phyloP scores from a whole-genome alignment of 306 rosid genomes.

The Malus asiatica region DNA sequence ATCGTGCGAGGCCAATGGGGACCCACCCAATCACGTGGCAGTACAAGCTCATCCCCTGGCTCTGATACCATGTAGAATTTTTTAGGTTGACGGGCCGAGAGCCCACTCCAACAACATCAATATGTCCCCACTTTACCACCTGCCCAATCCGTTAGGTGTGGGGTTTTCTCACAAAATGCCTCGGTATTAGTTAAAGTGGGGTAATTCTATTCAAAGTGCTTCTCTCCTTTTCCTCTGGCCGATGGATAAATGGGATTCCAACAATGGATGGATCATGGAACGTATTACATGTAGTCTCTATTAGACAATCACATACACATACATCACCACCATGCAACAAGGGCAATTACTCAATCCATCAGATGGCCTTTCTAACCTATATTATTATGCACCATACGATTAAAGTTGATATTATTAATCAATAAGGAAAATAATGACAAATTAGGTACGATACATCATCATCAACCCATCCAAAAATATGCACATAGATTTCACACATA shows the following conservation, averaged over 20 bases:
- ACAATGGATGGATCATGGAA: not conserved
- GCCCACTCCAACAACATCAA: no score
- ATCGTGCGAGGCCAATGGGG: no score
- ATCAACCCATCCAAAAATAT: not conserved
- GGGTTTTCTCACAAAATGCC: no score
- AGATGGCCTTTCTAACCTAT: not conserved
- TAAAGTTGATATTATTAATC: conserved; percentile 1
- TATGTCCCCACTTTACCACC: no score
- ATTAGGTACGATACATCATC: not conserved
- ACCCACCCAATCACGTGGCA: no score
- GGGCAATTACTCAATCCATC: not conserved
- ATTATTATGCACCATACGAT: not conserved
- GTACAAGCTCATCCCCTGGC: accelerated
- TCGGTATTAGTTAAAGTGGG: no score
- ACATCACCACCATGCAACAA: not conserved
- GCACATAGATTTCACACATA: not conserved
- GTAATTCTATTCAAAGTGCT: no score
- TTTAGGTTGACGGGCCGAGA: no score
- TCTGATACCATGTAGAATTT: no score
- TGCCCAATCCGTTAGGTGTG: no score
- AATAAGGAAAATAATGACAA: conserved; percentile 1
- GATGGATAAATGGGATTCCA: no score
- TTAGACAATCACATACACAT: not conserved
- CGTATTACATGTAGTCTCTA: not conserved
- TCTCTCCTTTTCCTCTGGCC: no score